Conservation (phyloP, 2,329 filamentous ascomycete species). For the Apiospora hydei region DNA sequence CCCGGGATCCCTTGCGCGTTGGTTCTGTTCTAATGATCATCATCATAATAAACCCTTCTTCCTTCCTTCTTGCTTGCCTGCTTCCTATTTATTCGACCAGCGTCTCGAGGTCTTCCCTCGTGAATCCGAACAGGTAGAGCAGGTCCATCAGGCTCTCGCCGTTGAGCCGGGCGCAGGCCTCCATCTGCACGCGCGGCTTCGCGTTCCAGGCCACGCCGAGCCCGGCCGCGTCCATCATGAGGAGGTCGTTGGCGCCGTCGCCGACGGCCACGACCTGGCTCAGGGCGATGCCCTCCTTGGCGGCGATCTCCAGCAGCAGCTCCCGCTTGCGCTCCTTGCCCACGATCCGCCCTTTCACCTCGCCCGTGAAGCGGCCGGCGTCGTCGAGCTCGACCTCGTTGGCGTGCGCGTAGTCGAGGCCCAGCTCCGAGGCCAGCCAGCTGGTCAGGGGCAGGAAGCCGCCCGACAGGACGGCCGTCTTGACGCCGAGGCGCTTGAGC, state of each 20-base stretch:
- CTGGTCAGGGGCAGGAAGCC: constrained; percentile 89
- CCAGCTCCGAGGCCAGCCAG: constrained; percentile 83
- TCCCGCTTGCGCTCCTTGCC: constrained; percentile 78
- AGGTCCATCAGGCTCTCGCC: constrained; percentile 74
- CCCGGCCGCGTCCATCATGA: constrained; percentile 80
- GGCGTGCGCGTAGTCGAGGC: constrained; percentile 86
- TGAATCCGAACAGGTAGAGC: constrained; percentile 77
- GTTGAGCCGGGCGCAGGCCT: constrained; percentile 77
- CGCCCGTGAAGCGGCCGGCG: constrained; percentile 70
- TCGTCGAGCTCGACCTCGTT: constrained; percentile 79
- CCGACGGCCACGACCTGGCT: constrained; percentile 77
- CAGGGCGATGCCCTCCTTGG: constrained; percentile 69
- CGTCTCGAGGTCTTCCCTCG: constrained; percentile 65
- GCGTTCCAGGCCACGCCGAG: constrained; percentile 85
- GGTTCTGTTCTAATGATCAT: background rate
- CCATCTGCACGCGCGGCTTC: constrained; percentile 81
- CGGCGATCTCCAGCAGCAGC: constrained; percentile 74
- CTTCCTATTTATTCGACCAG: constrained; percentile 45
- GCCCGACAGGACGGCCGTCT: constrained; percentile 89
- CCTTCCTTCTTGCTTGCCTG: background rate
- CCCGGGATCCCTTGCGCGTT: background rate
- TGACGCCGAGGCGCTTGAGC: constrained; percentile 80
- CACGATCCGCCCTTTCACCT: constrained; percentile 75
- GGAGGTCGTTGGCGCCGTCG: constrained; percentile 82
- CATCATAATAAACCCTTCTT: background rate